Evolutionary conservation across 257 asterid species (phyloP), one percentile per base, ranked within the genome.

Genomic region (Petunia axillaris): DNA sequence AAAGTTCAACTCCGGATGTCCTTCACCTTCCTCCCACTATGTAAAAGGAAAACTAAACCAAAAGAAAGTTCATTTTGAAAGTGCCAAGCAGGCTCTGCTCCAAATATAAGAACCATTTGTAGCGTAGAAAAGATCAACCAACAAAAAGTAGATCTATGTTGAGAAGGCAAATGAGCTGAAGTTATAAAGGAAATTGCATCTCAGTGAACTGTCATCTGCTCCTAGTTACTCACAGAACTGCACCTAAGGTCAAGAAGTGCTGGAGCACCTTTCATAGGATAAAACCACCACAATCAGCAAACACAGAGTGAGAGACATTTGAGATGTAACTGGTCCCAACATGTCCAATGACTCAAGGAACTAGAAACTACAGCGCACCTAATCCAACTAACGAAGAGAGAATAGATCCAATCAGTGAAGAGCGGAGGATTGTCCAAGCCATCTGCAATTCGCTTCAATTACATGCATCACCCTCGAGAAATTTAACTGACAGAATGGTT

Each of bases 101-200:
- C 54, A 25, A 25, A 25, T 25, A 25, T 25, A 25, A 25, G 25
- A 25, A 25, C 25, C 25, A 25, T 25, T 65, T 40, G 54, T 54
- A 66, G 37, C 38, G 5, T 1, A 66, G 54, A 66, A n/a, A 35
- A 66, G 75, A 66, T 40, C 38, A 66, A 66, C 40, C 54, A 66
- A 13, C 38, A 59, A 25, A 41, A 66, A n/a, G 3, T 41, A 66
- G 38, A 66, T 15, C 1, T 66, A 41, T 3, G 37, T 41, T 3
- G 54, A 41, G 53, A 41, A 66, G 40, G 54, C 4, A 1, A 41
- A 53, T 41, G 14, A 41, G 54, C 40, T 1, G 1, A 39, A 65
- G 40, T 40, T 14, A 66, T 40, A 65, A 36, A 64, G 71, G 71
- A 39, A 13, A 65, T 65, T 65, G 74, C 52, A 66, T 41, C 75